These are phyloP conservation scores for Nicotiana undulata DNA, from an alignment of 257 asterid genomes.

Conservation along the genomic window DNA sequence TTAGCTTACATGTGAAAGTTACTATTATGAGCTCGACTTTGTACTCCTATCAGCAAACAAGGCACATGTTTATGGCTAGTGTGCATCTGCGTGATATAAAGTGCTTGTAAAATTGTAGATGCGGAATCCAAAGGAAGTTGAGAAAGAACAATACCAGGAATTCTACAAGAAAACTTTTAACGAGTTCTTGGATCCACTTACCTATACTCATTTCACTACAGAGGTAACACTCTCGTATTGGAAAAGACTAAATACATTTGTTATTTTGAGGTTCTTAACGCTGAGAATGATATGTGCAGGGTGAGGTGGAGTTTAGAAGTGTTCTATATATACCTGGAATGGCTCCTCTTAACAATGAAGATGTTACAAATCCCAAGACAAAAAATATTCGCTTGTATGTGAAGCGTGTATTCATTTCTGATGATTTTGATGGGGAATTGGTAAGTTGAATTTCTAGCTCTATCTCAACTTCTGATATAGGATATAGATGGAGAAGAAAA, in stretches of 20 bases:
- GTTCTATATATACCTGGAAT: conserved; percentile 91
- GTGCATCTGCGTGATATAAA: neutral
- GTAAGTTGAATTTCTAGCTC: conserved; percentile 28
- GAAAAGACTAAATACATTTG: neutral
- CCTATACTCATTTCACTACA: conserved; percentile 78
- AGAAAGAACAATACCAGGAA: conserved; percentile 76
- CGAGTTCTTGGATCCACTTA: conserved; percentile 84
- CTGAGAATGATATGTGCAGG: conserved; percentile 41
- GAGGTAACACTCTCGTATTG: conserved; percentile 41
- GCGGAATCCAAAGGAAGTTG: conserved; percentile 93
- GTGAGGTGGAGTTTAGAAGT: conserved; percentile 97
- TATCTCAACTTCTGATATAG: neutral
- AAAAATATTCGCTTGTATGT: conserved; percentile 83
- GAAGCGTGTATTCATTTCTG: conserved; percentile 91
- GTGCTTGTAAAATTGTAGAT: conserved; percentile 37
- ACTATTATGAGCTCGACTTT: neutral
- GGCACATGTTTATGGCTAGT: neutral
- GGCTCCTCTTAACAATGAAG: conserved; percentile 95
- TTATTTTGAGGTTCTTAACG: neutral
- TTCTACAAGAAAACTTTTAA: conserved; percentile 88
- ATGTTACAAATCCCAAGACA: conserved; percentile 79
- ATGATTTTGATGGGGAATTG: conserved; percentile 95
- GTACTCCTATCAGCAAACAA: neutral
- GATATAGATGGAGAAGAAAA: neutral
- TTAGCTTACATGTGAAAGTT: neutral